phyloP scores from a whole-genome alignment of 2,329 filamentous ascomycete species.

The Onygenales sp. region DNA sequence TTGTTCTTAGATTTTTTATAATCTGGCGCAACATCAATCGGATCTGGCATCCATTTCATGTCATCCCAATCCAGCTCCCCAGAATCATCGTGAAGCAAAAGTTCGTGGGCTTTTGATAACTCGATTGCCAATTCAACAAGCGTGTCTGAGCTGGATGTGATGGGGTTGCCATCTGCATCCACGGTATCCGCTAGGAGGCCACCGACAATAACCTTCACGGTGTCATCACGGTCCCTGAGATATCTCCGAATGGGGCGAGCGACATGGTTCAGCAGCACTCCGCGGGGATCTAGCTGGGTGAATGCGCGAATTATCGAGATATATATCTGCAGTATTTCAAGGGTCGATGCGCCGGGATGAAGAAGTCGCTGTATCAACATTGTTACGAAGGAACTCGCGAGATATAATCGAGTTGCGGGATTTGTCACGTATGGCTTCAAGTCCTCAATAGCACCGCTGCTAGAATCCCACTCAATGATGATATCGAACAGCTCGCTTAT shows the following conservation, averaged over 20 bases:
- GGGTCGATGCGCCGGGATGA: conserved; percentile 56
- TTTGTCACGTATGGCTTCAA: conserved; percentile 48
- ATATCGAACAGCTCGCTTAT: conserved; percentile 52
- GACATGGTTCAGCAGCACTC: conserved; percentile 57
- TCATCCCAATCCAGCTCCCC: conserved; percentile 82
- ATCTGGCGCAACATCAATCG: conserved; percentile 83
- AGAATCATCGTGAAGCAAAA: conserved; percentile 35
- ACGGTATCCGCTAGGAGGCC: conserved; percentile 50
- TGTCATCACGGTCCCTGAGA: conserved; percentile 55
- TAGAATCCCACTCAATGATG: conserved; percentile 51
- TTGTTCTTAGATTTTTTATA: conserved; percentile 82
- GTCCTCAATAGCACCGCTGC: conserved; percentile 50
- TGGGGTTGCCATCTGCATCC: conserved; percentile 25
- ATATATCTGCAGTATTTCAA: conserved; percentile 58
- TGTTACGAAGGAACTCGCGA: conserved; percentile 45
- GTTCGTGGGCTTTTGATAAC: conserved; percentile 34
- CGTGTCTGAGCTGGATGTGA: conserved; percentile 27
- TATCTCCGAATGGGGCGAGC: conserved; percentile 55
- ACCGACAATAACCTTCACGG: conserved; percentile 54
- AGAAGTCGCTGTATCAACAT: conserved; percentile 47
- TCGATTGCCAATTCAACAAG: conserved; percentile 47
- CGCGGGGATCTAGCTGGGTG: conserved; percentile 53
- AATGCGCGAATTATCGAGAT: conserved; percentile 59
- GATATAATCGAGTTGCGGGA: conserved; percentile 44
- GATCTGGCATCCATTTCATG: conserved; percentile 86